Evolutionary conservation across 176 grass and related monocot genomes (phyloP).

Genomic region (Oryza glaberrima): DNA sequence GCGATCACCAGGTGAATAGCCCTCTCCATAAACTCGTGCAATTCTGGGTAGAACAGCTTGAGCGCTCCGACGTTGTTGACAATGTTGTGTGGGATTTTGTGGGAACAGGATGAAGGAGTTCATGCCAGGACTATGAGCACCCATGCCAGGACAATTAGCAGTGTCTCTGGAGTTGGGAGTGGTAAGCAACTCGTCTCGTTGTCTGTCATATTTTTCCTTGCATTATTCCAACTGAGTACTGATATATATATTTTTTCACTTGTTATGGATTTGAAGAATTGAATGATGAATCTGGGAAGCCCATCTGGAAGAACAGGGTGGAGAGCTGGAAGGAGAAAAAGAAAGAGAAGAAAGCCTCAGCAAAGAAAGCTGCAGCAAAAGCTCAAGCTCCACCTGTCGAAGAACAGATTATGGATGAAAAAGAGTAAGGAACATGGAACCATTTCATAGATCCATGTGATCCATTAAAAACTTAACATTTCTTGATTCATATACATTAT

Average conservation of each 20-base stretch:
- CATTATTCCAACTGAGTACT: background rate
- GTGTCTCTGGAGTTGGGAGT: slow-evolving; percentile 56
- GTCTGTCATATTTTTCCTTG: background rate
- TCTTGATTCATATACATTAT: background rate
- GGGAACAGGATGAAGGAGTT: slow-evolving; percentile 64
- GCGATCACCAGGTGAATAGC: slow-evolving; percentile 63
- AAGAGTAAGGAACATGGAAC: slow-evolving; percentile 66
- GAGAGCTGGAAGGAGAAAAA: slow-evolving; percentile 99
- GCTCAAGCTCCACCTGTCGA: slow-evolving; percentile 71
- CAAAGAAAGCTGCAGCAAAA: slow-evolving; percentile 65
- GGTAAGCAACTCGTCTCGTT: slow-evolving; percentile 42
- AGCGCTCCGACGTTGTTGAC: slow-evolving; percentile 4
- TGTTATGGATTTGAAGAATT: slow-evolving; percentile 57
- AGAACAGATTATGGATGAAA: slow-evolving; percentile 88
- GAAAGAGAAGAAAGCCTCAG: slow-evolving; percentile 70
- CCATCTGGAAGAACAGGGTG: slow-evolving; percentile 98
- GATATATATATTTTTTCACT: slow-evolving; percentile 2
- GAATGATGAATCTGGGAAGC: slow-evolving; percentile 89
- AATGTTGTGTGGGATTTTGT: slow-evolving; percentile 34
- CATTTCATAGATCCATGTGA: background rate
- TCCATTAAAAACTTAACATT: background rate
- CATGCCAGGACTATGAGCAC: slow-evolving; percentile 62
- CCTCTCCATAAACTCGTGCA: background rate
- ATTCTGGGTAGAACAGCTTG: background rate
- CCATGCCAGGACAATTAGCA: slow-evolving; percentile 80